Conservation (phyloP, 2,329 filamentous ascomycete species). For the Fusarium buharicum region DNA sequence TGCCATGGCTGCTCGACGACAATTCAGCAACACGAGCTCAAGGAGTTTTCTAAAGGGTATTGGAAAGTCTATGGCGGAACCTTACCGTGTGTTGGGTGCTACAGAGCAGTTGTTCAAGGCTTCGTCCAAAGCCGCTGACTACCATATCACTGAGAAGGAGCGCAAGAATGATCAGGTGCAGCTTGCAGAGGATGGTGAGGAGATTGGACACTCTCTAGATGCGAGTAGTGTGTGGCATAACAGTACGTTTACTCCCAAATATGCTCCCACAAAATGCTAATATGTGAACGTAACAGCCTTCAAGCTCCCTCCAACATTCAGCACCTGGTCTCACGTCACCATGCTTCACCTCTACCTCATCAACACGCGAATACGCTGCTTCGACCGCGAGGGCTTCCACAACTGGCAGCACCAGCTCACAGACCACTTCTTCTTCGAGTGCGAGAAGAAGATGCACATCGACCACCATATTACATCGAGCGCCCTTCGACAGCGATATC, state of each 20-base stretch:
- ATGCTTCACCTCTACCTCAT: slow-evolving; percentile 97
- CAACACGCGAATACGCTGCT: slow-evolving; percentile 81
- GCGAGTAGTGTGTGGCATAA: slow-evolving; percentile 73
- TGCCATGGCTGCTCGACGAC: slow-evolving; percentile 42
- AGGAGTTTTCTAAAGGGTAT: slow-evolving; percentile 51
- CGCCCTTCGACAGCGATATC: slow-evolving; percentile 69
- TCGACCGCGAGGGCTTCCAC: slow-evolving; percentile 74
- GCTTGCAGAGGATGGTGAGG: slow-evolving; percentile 80
- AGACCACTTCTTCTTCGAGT: slow-evolving; percentile 94
- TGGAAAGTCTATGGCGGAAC: slow-evolving; percentile 50
- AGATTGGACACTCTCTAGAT: slow-evolving; percentile 68
- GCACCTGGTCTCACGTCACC: slow-evolving; percentile 94
- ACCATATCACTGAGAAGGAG: slow-evolving; percentile 75
- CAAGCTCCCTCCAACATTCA: slow-evolving; percentile 85
- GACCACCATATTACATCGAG: slow-evolving; percentile 76
- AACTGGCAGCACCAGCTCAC: slow-evolving; percentile 90
- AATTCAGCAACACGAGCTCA: slow-evolving; percentile 52
- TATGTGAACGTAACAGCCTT: slow-evolving; percentile 66
- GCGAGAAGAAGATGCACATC: slow-evolving; percentile 84
- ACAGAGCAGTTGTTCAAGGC: slow-evolving; percentile 82
- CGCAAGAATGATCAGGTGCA: slow-evolving; percentile 74
- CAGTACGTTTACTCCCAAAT: slow-evolving; percentile 62
- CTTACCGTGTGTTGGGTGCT: slow-evolving; percentile 81
- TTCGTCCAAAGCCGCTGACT: slow-evolving; percentile 78
- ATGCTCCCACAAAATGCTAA: not conserved